Base-by-base conservation (phyloP, 2,329 filamentous ascomycete genomes). In the Thermoascus crustaceus region DNA sequence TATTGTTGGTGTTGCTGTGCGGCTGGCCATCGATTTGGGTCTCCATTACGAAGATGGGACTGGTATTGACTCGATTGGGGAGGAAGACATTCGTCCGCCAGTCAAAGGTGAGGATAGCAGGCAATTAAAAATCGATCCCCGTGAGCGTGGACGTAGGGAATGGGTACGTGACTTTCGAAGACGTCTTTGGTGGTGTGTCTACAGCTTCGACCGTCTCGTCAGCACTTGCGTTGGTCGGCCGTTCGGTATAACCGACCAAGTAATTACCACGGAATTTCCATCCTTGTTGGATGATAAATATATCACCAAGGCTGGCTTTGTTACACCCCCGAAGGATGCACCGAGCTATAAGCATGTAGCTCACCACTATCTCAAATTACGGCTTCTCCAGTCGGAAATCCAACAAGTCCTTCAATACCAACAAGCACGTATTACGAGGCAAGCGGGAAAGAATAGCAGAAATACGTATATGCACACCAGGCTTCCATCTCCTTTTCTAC, bases 121-220 rank as follows among this genome's bases (percentile, higher is more conserved):
- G 6, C 59, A 49, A 35, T 45, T 46, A 37, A 63, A 55, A 38
- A 60, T 73, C 10, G 67, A 72, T 44, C 61, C 66, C 32, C 67
- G 68, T 38, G 71, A 83, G 67, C 60, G 80, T 58, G 69, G 82
- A 13, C 75, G 83, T 32, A 75, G 85, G 38, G 78, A 94, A 59
- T 95, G 86, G 73, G 73, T 86, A 24, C 78, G 89, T 35, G 91
- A 96, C 57, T 73, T 94, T 43, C 78, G 87, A 34, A 75, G 89
- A 38, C 76, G 89, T 20, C 69, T 96, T 9, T 96, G 88, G 87
- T 96, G 91, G 89, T 94, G 87, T 63, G 88, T 88, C 2, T 96
- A 96, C 61, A 89, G 85, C 4, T 78, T 96, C 37, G 89, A 96
- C 60, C 77, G 89, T n/a, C 77, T 96, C 4, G 89, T 96, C 33